Evolutionary conservation across 2,329 filamentous ascomycete genomes (phyloP), one percentile per base, ranked within the genome.

Genomic region (Ophiosphaerella herpotricha): DNA sequence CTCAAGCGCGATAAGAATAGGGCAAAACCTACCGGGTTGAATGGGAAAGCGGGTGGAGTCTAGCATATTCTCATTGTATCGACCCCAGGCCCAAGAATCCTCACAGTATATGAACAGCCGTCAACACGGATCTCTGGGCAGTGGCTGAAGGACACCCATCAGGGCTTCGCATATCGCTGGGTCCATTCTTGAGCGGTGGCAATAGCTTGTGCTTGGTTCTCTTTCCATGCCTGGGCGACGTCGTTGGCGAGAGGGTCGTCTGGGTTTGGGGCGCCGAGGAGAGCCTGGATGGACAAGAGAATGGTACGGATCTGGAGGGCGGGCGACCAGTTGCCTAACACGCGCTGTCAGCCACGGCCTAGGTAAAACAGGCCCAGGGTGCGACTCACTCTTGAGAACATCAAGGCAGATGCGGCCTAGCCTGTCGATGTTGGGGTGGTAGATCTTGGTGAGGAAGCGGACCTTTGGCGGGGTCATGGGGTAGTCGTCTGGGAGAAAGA

Each of bases 381-480:
- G 2, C 37, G n/a, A 60, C 59, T 48, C 79, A 96, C 94, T 96
- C 81, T 99, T 99, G 50, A 99, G 78, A 31, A 99, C 94, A 72
- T 99, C 94, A 42, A 99, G 79, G 72, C 95, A 99, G 76, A 99
- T 99, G 53, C 94, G 89, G 53, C 94, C 94, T 2, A 99, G 85
- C 77, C 95, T 95, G 74, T 99, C 94, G 64, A 99, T 97, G 74
- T 99, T 99, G 44, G 94, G 94, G 74, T 99, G 95, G 77, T 97
- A 99, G 75, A 99, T 97, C 78, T 96, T 97, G 65, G 95, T 99
- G 43, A 99, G 82, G 77, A 99, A 99, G 47, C 94, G 90, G 70
- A 99, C 97, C 81, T 97, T 97, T 39, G 94, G 94, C 46, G 94
- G 93, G 31, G 91, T 96, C 94, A 99, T 99, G 36, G 94, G 94